Base-by-base conservation (phyloP, 1,284 basidiomycete genomes). In the Schizopora paradoxa region DNA sequence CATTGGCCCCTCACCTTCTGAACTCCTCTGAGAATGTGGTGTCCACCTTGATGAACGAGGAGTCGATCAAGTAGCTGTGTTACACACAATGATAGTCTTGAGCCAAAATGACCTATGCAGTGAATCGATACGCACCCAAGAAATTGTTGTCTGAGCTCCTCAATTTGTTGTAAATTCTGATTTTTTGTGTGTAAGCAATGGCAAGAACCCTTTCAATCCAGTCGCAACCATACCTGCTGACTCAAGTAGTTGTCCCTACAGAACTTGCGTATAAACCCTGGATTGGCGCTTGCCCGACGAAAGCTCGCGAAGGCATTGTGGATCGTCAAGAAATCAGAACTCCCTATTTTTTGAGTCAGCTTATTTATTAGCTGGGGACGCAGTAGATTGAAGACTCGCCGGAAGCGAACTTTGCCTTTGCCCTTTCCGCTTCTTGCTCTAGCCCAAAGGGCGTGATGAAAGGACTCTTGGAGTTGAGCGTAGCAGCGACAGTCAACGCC, bases 291-390 rank as follows among this genome's bases (percentile, higher is more conserved):
- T n/a, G 85, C 86, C 48, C 78, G 73, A 14, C 92, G 75, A 93
- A 95, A 99, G 51, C 80, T 84, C 6, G 81, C 70, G 65, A 94
- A 99, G 0, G 88, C 93, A 55, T 93, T 88, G 58, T 93, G 91
- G 34, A 95, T 79, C 0, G 94, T 96, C 53, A 97, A 60, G 62
- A 99, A 99, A 63, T 99, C 95, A n/a, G 88, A 94, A 63, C 96
- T 90, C 51, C 91, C 92, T 91, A 55, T 11, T n/a, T n/a, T n/a
- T n/a, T n/a, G n/a, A 42, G 28, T 28, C 1, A 8, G 5, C 21
- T 51, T 28, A 50, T 37, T 10, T 25, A 25, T n/a, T 10, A 44
- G 37, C 0, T 16, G 14, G 27, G 51, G 18, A 44, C 18, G 25
- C 43, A 36, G 52, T 6, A n/a, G n/a, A n/a, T n/a, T n/a, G n/a